Evolutionary conservation across 164 flowering plant genomes (phyloP).

Genomic region (Nymphaea colorata): DNA sequence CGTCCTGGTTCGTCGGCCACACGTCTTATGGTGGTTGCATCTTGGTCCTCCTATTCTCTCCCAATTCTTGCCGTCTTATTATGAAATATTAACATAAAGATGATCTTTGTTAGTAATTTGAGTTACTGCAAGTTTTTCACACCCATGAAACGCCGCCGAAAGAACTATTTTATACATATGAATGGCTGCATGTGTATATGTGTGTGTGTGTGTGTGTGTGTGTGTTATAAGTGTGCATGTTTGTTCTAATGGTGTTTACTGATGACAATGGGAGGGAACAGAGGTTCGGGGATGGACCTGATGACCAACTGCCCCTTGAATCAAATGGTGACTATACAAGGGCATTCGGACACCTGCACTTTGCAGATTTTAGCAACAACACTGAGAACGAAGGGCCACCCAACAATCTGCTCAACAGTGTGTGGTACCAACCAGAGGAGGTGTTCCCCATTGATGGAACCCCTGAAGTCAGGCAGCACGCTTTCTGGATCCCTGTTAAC

Average conservation of each 20-base stretch:
- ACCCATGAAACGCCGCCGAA: too few species aligned
- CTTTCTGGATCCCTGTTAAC: conserved; percentile 61
- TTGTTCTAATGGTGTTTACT: not conserved
- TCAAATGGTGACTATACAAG: conserved; percentile 57
- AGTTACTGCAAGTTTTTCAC: too few species aligned
- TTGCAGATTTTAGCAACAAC: conserved; percentile 24
- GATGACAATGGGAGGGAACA: conserved; percentile 3
- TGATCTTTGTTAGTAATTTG: too few species aligned
- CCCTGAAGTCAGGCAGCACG: conserved; percentile 56
- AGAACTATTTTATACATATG: too few species aligned
- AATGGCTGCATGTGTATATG: too few species aligned
- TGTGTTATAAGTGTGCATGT: not conserved
- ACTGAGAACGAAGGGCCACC: not conserved
- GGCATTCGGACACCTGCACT: conserved; percentile 32
- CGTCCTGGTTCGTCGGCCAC: too few species aligned
- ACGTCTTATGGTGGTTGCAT: too few species aligned
- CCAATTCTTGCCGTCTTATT: too few species aligned
- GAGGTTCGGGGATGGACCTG: conserved; percentile 64
- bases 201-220: too few species aligned
- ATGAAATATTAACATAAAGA: too few species aligned
- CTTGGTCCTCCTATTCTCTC: too few species aligned
- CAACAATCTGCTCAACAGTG: conserved; percentile 45
- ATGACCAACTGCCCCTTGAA: conserved; percentile 41
- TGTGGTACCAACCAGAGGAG: conserved; percentile 79
- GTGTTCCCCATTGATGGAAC: conserved; percentile 42